phyloP scores from a whole-genome alignment of 352 stramenopile species.

The Globisporangium solare region DNA sequence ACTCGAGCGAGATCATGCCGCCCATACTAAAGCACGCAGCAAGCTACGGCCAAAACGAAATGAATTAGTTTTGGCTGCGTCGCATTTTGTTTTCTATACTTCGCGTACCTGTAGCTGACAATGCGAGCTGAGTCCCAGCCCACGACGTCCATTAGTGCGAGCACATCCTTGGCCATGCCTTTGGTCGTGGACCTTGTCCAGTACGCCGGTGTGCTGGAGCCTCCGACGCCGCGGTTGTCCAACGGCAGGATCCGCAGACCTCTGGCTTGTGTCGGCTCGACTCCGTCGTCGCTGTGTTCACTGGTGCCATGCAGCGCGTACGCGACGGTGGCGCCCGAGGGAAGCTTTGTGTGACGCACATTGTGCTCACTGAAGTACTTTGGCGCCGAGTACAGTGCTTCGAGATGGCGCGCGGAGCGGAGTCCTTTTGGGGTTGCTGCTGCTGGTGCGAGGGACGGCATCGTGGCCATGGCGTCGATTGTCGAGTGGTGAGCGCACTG shows the following conservation, averaged over 20 bases:
- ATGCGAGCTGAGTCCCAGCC: constrained; percentile 43
- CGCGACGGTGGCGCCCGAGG: constrained; percentile 36
- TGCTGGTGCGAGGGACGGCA: too few relatives aligned
- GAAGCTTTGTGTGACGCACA: constrained; percentile 7
- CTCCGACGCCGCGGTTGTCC: constrained; percentile 40
- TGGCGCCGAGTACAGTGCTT: constrained; percentile 14
- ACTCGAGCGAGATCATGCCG: constrained; percentile 66
- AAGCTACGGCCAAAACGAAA: too few relatives aligned
- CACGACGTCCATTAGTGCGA: constrained; percentile 54
- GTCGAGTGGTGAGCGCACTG: too few relatives aligned
- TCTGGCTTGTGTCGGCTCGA: background rate
- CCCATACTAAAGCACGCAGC: constrained; percentile 37
- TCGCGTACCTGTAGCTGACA: constrained; percentile 16
- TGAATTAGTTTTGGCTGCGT: too few relatives aligned
- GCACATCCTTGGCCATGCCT: constrained; percentile 49
- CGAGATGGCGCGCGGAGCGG: constrained; percentile 13
- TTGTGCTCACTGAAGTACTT: constrained; percentile 17
- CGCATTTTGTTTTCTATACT: too few relatives aligned
- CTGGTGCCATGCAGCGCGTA: constrained; percentile 33
- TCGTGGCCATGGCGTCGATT: too few relatives aligned
- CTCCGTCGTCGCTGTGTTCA: too few relatives aligned
- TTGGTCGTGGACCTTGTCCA: constrained; percentile 53
- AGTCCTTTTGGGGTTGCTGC: constrained; percentile 2
- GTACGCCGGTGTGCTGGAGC: constrained; percentile 26
- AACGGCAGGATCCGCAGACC: constrained; percentile 33